Evolutionary conservation across 192 early-diverging fungal genomes (phyloP), one percentile per base, ranked within the genome.

Genomic region (Linnemannia hyalina): DNA sequence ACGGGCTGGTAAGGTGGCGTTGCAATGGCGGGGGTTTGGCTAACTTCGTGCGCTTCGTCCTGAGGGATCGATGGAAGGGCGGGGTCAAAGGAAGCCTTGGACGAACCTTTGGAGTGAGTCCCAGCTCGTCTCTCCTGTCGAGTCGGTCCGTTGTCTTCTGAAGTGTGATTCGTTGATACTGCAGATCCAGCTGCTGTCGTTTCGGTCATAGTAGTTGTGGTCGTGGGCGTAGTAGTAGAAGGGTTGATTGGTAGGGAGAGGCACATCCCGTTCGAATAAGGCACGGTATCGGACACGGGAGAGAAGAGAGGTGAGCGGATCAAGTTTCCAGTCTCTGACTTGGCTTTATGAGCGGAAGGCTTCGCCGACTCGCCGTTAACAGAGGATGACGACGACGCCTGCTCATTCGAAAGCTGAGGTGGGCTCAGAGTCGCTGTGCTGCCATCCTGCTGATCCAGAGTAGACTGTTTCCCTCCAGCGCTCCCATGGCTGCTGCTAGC

Each of bases 191-290:
- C 44, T 29, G 49, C 70, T 42, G 40, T 40, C 44, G 20, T 20
- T 1, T 70, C 6, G 38, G 46, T 80, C 18, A 6, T 18, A 40
- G 68, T 41, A 36, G 52, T 71, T 32, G 73, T 52, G 18, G 70
- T 72, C 20, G 72, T 65, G 32, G 76, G 74, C 3, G 29, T 41
- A 0, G 63, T 69, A 1, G 78, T 71, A 0, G 75, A 23, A 29
- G 68, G 71, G 47, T 65, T 74, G 52, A 85, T 85, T 1, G 82
- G 82, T 41, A 85, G 16, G 1, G 82, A 74, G 13, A 80, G 52
- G 47, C 82, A 85, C 82, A 85, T 85, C 2, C 78, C 78, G 20
- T 80, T 85, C 0, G 83, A 80, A 40, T 80, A 85, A 1, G 83
- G 83, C 20, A 85, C 83, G 20, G 44, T 74, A 16, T 85, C 83